Evolutionary conservation across 345 rosid genomes (phyloP).

Genomic region (Acer saccharum): DNA sequence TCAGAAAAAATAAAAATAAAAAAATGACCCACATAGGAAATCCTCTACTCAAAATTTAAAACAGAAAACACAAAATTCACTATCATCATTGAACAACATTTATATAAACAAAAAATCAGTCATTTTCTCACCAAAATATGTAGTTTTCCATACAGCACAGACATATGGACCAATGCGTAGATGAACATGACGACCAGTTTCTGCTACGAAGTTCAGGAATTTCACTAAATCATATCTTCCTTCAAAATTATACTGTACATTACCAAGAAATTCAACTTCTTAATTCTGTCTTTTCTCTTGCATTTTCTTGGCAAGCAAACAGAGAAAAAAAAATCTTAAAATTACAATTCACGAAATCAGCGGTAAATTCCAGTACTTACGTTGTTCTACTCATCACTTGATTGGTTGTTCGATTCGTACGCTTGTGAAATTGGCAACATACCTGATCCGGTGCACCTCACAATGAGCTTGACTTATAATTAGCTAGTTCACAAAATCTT

Average conservation of each 20-base stretch:
- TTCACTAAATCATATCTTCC: constrained; percentile 59
- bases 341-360: too few species aligned
- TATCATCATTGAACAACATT: neutral
- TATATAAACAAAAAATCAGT: neutral
- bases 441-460: too few species aligned
- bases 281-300: neutral
- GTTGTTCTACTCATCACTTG: too few species aligned
- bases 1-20: too few species aligned
- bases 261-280: neutral
- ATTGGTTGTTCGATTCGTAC: too few species aligned
- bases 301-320: constrained; percentile 26
- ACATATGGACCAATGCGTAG: constrained; percentile 94
- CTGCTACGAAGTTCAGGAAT: too few species aligned
- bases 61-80: neutral
- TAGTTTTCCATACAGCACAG: constrained; percentile 93
- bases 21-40: constrained; percentile 70
- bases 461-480: too few species aligned
- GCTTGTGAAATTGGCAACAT: too few species aligned
- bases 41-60: constrained; percentile 50
- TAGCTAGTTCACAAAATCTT: too few species aligned
- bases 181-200: constrained; percentile 88
- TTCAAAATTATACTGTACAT: constrained; percentile 75
- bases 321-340: neutral
- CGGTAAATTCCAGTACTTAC: too few species aligned
- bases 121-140: constrained; percentile 45